Evolutionary conservation across 2,329 filamentous ascomycete genomes (phyloP).

Genomic region (Diplodia sapinea): DNA sequence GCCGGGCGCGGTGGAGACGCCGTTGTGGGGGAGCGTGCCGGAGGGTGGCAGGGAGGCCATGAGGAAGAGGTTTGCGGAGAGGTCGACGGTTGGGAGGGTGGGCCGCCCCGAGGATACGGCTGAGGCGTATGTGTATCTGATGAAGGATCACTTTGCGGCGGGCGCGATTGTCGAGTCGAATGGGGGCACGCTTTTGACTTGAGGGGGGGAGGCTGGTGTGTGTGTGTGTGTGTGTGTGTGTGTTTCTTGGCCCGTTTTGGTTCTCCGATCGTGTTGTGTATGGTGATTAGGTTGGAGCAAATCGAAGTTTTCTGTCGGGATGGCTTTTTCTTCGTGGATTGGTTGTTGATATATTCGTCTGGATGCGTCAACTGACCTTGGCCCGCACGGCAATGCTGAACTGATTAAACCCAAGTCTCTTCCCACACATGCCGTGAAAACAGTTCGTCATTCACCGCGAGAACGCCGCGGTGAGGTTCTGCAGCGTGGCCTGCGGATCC

Average conservation of each 20-base stretch:
- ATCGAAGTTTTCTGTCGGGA: not conserved
- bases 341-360: not conserved
- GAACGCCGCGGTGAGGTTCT: not conserved
- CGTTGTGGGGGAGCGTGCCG: conserved; percentile 47
- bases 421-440: not conserved
- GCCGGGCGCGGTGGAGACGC: conserved; percentile 59
- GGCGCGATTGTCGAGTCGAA: conserved; percentile 54
- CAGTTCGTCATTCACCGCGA: not conserved
- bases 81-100: conserved; percentile 39
- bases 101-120: conserved; percentile 43
- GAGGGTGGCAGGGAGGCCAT: not conserved
- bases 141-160: conserved; percentile 56
- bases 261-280: no score
- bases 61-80: conserved; percentile 38
- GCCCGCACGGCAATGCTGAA: no score
- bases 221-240: no score
- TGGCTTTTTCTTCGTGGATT: not conserved
- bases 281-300: not conserved
- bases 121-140: conserved; percentile 56
- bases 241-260: no score
- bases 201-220: no score
- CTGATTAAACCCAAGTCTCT: not conserved
- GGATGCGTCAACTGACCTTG: not conserved
- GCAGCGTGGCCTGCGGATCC: conserved; percentile 1
- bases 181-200: conserved; percentile 40